phyloP scores from a whole-genome alignment of 441 rosid genomes.

The Lepidium campestre region DNA sequence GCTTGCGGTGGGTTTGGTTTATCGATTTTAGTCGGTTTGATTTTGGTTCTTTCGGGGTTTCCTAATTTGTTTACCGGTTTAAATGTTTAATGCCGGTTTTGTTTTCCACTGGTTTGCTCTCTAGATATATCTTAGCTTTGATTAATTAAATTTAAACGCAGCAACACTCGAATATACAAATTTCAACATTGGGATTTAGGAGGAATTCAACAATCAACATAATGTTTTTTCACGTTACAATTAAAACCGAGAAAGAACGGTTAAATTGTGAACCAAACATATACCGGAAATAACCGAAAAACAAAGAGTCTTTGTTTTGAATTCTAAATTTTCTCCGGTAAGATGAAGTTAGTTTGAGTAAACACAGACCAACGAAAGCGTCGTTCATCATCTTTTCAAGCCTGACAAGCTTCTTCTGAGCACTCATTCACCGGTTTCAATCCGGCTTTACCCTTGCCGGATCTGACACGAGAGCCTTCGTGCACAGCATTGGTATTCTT shows the following conservation, averaged over 20 bases:
- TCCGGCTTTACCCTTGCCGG: conserved; percentile 34
- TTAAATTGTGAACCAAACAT: conserved; percentile 18
- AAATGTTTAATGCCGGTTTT: conserved; percentile 9
- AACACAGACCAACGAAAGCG: conserved; percentile 18
- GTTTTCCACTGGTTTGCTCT: conserved; percentile 8
- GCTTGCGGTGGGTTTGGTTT: conserved; percentile 6
- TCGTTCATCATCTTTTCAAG: conserved; percentile 21
- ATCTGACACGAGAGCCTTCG: conserved; percentile 32
- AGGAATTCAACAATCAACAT: conserved; percentile 22
- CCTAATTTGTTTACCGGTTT: conserved; percentile 4
- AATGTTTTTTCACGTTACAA: conserved; percentile 8
- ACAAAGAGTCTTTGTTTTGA: conserved; percentile 19
- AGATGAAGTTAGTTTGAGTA: conserved; percentile 21
- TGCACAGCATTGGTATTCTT: conserved; percentile 34
- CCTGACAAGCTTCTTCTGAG: conserved; percentile 30
- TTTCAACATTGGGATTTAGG: conserved; percentile 1
- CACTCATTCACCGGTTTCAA: conserved; percentile 30
- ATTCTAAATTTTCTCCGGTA: background rate
- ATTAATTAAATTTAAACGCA: background rate
- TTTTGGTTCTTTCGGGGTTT: conserved; percentile 1
- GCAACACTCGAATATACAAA: conserved; percentile 8
- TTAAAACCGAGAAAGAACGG: conserved; percentile 12
- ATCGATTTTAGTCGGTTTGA: conserved; percentile 10
- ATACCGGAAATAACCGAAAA: conserved; percentile 24
- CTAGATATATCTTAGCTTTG: background rate